A percentile compares a stretch with the other conserved stretches of the same genome.
phyloP scores from a whole-genome alignment of 192 early-diverging fungal genomes.

The Entophlyctis luteolus region DNA sequence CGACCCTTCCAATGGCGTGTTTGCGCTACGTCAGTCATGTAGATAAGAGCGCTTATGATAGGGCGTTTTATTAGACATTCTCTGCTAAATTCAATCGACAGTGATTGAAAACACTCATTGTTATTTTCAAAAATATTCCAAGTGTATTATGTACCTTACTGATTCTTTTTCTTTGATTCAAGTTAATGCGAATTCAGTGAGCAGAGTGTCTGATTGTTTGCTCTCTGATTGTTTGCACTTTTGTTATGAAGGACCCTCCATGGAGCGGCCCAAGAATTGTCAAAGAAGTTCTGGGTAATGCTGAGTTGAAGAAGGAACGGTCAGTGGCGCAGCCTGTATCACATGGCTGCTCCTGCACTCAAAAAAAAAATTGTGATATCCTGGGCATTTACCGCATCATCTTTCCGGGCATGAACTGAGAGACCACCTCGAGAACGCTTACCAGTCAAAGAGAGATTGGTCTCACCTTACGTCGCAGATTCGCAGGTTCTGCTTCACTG shows the following conservation, averaged over 20 bases:
- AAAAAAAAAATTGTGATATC: background rate
- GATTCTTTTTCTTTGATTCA: conserved; percentile 80
- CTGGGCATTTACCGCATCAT: conserved; percentile 82
- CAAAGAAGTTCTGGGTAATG: conserved; percentile 72
- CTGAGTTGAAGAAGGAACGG: conserved; percentile 80
- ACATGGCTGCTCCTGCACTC: conserved; percentile 10
- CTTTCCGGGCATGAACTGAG: conserved; percentile 78
- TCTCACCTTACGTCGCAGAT: conserved; percentile 88
- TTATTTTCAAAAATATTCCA: conserved; percentile 99
- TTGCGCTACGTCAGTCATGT: conserved; percentile 78
- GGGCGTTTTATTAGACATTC: conserved; percentile 86
- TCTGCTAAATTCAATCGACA: too few relatives aligned
- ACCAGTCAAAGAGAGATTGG: conserved; percentile 77
- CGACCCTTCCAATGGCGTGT: conserved; percentile 79
- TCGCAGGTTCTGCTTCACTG: conserved; percentile 98
- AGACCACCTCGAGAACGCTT: conserved; percentile 74
- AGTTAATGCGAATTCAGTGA: conserved; percentile 67
- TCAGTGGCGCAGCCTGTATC: too few relatives aligned
- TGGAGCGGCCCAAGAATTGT: conserved; percentile 91
- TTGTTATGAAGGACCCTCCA: conserved; percentile 99
- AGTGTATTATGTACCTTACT: conserved; percentile 94
- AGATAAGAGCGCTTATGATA: too few relatives aligned
- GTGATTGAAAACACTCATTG: conserved; percentile 71
- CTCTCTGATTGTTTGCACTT: conserved; percentile 91
- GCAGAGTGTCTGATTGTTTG: conserved; percentile 83